phyloP scores from a whole-genome alignment of 805 yeast genomes.

The Yarrowia divulgata region DNA sequence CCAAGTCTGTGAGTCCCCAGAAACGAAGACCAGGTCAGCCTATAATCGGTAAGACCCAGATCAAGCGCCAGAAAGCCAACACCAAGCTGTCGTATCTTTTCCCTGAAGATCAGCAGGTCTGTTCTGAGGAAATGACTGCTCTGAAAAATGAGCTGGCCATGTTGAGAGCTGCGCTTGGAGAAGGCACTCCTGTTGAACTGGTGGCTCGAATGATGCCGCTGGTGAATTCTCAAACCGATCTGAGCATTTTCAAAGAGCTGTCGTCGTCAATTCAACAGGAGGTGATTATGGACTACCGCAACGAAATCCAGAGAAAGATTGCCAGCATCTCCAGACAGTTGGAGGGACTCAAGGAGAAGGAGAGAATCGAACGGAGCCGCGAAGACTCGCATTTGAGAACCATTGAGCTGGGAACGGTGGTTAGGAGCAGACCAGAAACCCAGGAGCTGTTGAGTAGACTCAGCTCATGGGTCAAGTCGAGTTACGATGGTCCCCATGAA shows the following conservation, averaged over 20 bases:
- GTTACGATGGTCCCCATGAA: constrained; percentile 12
- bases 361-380: constrained; percentile 7
- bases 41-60: neutral
- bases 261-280: constrained; percentile 54
- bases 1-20: constrained; percentile 22
- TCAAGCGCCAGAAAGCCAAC: constrained; percentile 27
- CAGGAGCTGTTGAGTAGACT: neutral
- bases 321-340: neutral
- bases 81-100: neutral
- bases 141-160: constrained; percentile 4
- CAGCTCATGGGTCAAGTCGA: constrained; percentile 13
- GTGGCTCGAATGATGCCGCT: constrained; percentile 25
- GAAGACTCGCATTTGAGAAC: constrained; percentile 3
- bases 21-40: neutral
- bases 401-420: neutral
- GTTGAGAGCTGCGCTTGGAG: constrained; percentile 2
- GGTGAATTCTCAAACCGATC: constrained; percentile 56
- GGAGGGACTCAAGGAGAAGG: constrained; percentile 35
- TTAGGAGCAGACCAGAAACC: constrained; percentile 12
- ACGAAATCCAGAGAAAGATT: constrained; percentile 68
- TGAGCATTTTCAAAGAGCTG: constrained; percentile 67
- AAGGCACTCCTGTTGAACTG: constrained; percentile 4
- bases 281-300: constrained; percentile 29
- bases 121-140: constrained; percentile 18
- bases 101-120: neutral